phyloP scores from a whole-genome alignment of 1,139 yeast species.

The Taiozyma sp. region DNA sequence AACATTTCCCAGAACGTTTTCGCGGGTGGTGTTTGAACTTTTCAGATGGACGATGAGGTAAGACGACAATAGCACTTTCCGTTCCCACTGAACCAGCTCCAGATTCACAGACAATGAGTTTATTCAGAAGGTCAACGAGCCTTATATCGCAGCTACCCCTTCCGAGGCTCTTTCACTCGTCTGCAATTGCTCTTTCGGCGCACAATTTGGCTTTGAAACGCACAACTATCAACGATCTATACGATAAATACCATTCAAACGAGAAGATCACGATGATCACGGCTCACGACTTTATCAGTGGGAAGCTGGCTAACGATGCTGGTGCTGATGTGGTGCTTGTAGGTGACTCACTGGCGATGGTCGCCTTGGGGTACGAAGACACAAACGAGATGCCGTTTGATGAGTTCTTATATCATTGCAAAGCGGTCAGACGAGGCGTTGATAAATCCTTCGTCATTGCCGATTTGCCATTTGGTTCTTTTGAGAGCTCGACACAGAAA shows the following conservation, averaged over 20 bases:
- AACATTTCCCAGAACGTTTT: neutral
- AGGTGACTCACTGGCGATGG: slow-evolving; percentile 95
- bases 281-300: slow-evolving; percentile 84
- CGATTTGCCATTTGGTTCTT: slow-evolving; percentile 87
- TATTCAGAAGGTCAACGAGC: neutral
- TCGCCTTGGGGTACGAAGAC: slow-evolving; percentile 74
- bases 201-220: neutral
- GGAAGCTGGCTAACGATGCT: slow-evolving; percentile 63
- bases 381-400: slow-evolving; percentile 73
- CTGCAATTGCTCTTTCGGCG: neutral
- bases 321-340: slow-evolving; percentile 68
- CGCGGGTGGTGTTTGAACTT: neutral
- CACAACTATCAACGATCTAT: slow-evolving; percentile 37
- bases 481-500: slow-evolving; percentile 58
- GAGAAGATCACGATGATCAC: slow-evolving; percentile 75
- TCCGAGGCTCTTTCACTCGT: neutral
- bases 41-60: neutral
- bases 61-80: neutral
- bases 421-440: slow-evolving; percentile 73
- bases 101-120: neutral
- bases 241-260: slow-evolving; percentile 34
- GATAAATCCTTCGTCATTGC: slow-evolving; percentile 66
- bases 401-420: slow-evolving; percentile 67
- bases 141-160: neutral
- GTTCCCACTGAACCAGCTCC: neutral